A percentile compares a stretch with the other conserved stretches of the same genome.
Evolutionary conservation across 371 early-diverging fungal species (phyloP).

Genomic region (Blakeslea trispora): DNA sequence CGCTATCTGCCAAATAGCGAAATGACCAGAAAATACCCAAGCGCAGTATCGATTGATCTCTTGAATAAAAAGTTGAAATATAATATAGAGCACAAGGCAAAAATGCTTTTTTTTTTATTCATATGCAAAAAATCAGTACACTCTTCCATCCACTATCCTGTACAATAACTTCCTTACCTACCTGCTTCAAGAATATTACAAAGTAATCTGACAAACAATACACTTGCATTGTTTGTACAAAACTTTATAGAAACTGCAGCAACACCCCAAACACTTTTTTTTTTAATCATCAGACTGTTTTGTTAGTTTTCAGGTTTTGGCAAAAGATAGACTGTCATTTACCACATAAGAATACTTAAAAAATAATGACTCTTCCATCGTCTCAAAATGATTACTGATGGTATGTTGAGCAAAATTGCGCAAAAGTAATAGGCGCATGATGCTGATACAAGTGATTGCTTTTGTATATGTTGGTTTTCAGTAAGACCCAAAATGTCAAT

Average conservation of each 20-base stretch:
- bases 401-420: conserved; percentile 32
- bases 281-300: no score
- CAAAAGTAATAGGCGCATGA: conserved; percentile 28
- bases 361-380: conserved; percentile 37
- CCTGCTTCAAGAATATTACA: conserved; percentile 52
- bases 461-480: conserved; percentile 23
- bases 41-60: conserved; percentile 34
- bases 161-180: conserved; percentile 9
- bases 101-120: conserved; percentile 11
- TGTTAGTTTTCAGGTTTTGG: neutral
- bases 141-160: no score
- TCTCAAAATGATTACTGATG: conserved; percentile 37
- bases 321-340: conserved; percentile 6
- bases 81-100: conserved; percentile 37
- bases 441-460: conserved; percentile 36
- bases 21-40: conserved; percentile 41
- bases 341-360: conserved; percentile 34
- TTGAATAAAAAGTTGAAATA: conserved; percentile 39
- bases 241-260: conserved; percentile 29
- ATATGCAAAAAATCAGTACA: no score
- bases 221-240: conserved; percentile 31
- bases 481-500: conserved; percentile 30
- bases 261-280: conserved; percentile 35
- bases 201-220: conserved; percentile 55
- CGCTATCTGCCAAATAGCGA: conserved; percentile 43